Percentiles rank a stretch among this genome's conserved stretches.
Conservation (phyloP, 2,329 filamentous ascomycete genomes). For the Trichoderma sp. region DNA sequence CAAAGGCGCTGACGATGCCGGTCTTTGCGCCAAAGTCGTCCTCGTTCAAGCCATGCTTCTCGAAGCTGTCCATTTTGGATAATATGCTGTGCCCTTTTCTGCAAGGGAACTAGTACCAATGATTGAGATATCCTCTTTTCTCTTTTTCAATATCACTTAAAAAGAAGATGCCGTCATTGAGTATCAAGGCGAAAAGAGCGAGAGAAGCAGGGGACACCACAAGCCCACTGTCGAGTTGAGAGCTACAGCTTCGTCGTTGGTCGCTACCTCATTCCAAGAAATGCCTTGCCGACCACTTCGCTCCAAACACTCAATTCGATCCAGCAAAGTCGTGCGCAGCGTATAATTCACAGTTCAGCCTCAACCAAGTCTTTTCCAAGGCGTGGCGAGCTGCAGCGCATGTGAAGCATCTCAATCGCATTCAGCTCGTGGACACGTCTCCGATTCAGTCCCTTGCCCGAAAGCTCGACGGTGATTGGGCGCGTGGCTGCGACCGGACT, state of each 20-base stretch:
- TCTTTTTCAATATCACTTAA: not conserved
- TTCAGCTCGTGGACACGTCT: slow-evolving; percentile 19
- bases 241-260: slow-evolving; percentile 4
- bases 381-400: slow-evolving; percentile 25
- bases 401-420: slow-evolving; percentile 18
- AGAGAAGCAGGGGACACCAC: not conserved
- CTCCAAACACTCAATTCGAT: slow-evolving; percentile 3
- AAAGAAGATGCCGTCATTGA: not conserved
- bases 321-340: not conserved
- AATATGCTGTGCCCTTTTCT: not conserved
- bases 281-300: not conserved
- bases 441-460: slow-evolving; percentile 11
- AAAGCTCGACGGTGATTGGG: not conserved
- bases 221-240: not conserved
- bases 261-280: slow-evolving; percentile 24
- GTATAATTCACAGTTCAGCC: not conserved
- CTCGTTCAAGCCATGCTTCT: slow-evolving; percentile 69
- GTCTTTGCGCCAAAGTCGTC: slow-evolving; percentile 77
- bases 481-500: slow-evolving; percentile 5
- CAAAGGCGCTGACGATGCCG: slow-evolving; percentile 80
- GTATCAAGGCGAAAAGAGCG: not conserved
- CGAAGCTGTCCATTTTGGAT: slow-evolving; percentile 76
- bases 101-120: not conserved
- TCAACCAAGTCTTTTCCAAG: slow-evolving; percentile 8
- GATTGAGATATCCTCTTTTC: not conserved